Percentiles rank a stretch among this genome's conserved stretches.
Conservation (phyloP, 148 eudicot genomes). For the Dysphania ambrosioides region DNA sequence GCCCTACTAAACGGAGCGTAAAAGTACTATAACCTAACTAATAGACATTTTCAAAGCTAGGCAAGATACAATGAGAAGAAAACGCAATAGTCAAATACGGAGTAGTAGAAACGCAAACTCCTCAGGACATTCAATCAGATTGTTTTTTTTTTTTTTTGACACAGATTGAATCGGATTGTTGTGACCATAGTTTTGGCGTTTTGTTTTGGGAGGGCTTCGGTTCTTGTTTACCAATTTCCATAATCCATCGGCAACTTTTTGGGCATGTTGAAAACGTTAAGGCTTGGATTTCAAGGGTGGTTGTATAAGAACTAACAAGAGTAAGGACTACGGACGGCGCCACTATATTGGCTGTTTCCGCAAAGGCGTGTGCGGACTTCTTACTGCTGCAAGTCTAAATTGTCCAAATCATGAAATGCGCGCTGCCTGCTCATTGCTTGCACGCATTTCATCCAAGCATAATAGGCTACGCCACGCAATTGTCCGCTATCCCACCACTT, state of each 20-base stretch:
- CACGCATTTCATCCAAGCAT: conserved; percentile 1
- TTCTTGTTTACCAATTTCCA: background rate
- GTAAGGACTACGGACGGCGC: background rate
- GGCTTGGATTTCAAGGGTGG: too few relatives aligned
- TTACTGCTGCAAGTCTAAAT: background rate
- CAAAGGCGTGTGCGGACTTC: conserved; percentile 11
- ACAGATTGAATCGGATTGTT: too few relatives aligned
- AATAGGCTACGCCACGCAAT: too few relatives aligned
- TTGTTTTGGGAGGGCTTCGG: background rate
- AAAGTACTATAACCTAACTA: too few relatives aligned
- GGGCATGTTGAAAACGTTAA: background rate
- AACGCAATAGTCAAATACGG: background rate
- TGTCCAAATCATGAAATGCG: background rate
- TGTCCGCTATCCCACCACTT: too few relatives aligned
- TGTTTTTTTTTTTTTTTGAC: too few relatives aligned
- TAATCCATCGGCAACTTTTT: background rate
- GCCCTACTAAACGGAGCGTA: too few relatives aligned
- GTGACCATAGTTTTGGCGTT: conserved; percentile 6
- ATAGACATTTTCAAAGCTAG: too few relatives aligned
- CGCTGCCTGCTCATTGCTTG: conserved; percentile 10
- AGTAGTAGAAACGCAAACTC: background rate
- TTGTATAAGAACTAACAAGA: too few relatives aligned
- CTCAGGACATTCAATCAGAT: background rate
- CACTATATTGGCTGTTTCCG: background rate
- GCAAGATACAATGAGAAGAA: background rate